These are phyloP conservation scores for Colletotrichum chrysophilum DNA, from an alignment of 2,329 filamentous ascomycete species.

Conservation along the genomic window DNA sequence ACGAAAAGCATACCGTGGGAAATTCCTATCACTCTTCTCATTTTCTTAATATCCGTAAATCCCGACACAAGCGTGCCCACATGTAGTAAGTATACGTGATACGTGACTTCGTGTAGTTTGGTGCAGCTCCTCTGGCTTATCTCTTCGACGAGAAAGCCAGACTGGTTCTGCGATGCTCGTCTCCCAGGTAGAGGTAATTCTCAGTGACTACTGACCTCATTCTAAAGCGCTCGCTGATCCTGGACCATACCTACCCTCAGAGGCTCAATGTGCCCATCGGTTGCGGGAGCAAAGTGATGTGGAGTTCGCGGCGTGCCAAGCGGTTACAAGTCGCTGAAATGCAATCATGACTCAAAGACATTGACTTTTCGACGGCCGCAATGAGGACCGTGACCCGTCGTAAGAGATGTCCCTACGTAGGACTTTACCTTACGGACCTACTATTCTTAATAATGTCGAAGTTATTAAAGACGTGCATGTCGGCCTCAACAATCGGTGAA, in stretches of 20 bases:
- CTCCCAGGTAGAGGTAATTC: too few relatives aligned
- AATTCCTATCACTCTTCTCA: background rate
- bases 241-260: accelerated
- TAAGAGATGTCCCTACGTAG: background rate
- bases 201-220: too few relatives aligned
- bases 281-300: background rate
- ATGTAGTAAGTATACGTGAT: background rate
- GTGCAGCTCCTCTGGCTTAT: background rate
- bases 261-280: background rate
- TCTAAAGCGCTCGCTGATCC: too few relatives aligned
- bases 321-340: background rate
- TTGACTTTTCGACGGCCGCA: background rate
- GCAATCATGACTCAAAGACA: background rate
- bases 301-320: background rate
- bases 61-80: background rate
- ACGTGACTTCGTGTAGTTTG: background rate
- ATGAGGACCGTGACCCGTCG: background rate
- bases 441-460: background rate
- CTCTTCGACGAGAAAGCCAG: background rate
- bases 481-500: background rate
- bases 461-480: background rate
- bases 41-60: background rate
- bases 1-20: background rate
- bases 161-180: too few relatives aligned
- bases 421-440: background rate